Base-by-base conservation (phyloP, 306 rosid species). In the Vigna radiata region DNA sequence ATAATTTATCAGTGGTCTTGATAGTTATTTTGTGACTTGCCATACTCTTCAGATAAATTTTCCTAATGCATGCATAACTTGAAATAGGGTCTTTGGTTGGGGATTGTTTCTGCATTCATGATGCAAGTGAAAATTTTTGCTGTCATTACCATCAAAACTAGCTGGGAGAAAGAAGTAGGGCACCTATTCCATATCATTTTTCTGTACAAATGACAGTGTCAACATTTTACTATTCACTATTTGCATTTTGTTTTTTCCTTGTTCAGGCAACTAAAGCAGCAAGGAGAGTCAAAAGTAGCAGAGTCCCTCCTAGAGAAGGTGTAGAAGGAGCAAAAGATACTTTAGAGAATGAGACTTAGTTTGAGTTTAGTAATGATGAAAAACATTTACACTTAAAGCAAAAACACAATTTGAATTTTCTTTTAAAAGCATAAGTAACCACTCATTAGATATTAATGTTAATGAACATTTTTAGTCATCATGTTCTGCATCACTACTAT, bases 31-130 rank as follows among this genome's bases (percentile, higher is more conserved):
- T 1, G 8, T 19, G 21, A 41, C 17, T 39, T 73, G 14, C 8
- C 14, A 5, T 60, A 48, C 29, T 27, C 29, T 75, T 61, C 21
- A 46, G 37, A 17, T 29, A 47, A 48, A 74, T 72, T 58, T 73
- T 58, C 25, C 36, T 74, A 60, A 73, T 74, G 59, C 29, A 37
- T 48, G n/a, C 49, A 23, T 23, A 23, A 23, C 7, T 63, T 63
- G 63, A 74, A 39, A 19, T 60, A 84, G 87, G 87, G 87, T 31
- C 87, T 84, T 25, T 84, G 85, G 83, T 31, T 80, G 63, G 83
- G 87, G 13, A 67, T 84, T 36, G 48, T 80, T 27, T 72, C 7
- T 48, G 87, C 82, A 9, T 68, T 84, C 55, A 49, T 59, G 0
- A 50, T 84, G 43, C 87, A 84, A 84, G 79, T 60, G 55, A 15